Conservation (phyloP, 2,329 filamentous ascomycete genomes). For the Hirsutella rhossiliensis region DNA sequence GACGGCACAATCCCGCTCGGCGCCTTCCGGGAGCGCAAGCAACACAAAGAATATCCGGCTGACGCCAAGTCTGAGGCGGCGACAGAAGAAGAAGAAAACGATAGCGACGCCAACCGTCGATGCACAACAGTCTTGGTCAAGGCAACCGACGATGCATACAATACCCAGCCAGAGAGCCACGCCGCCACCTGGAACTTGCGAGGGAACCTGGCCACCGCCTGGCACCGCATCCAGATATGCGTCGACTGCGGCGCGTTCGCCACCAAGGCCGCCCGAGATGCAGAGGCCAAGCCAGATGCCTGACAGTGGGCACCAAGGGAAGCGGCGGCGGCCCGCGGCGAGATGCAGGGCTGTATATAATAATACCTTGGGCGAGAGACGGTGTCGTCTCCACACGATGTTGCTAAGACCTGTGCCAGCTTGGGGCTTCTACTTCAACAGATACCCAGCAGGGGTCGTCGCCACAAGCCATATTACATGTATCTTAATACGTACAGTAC, state of each 20-base stretch:
- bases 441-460: too few species aligned
- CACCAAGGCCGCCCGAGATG: too few species aligned
- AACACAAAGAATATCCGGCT: not conserved
- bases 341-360: too few species aligned
- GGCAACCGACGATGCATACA: conserved; percentile 54
- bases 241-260: conserved; percentile 21
- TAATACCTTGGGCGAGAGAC: too few species aligned
- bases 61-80: conserved; percentile 3
- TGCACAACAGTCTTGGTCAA: conserved; percentile 49
- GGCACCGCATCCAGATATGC: conserved; percentile 42
- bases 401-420: too few species aligned
- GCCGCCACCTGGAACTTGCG: conserved; percentile 49
- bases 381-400: too few species aligned
- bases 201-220: conserved; percentile 55
- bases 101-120: conserved; percentile 13
- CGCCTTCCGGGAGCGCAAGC: conserved; percentile 11
- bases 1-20: conserved; percentile 29
- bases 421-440: too few species aligned
- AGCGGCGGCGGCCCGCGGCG: too few species aligned
- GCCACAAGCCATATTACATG: too few species aligned
- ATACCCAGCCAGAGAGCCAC: conserved; percentile 52
- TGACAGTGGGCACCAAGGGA: too few species aligned
- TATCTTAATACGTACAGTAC: too few species aligned
- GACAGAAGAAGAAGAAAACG: not conserved
- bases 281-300: too few species aligned